Percentiles rank a stretch among this genome's conserved stretches.
Conservation (phyloP, 495 filamentous ascomycete species). For the Daldinia caldariorum region DNA sequence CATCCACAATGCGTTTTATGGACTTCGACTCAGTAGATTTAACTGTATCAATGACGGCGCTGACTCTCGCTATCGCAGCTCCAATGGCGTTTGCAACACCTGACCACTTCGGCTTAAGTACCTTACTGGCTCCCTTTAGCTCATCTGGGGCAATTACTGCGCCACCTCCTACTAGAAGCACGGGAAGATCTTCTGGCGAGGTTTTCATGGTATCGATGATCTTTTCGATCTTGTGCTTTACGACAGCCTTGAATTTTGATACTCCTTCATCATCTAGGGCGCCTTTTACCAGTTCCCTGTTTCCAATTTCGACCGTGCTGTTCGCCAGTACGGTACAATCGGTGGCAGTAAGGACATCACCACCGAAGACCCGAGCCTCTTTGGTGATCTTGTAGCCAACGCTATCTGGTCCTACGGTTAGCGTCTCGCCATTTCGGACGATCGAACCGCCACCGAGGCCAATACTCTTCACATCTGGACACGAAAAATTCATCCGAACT, state of each 20-base stretch:
- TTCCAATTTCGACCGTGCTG: conserved; percentile 51
- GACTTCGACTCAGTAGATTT: conserved; percentile 47
- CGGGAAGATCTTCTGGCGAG: conserved; percentile 56
- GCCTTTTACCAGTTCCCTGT: conserved; percentile 43
- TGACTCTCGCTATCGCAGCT: conserved; percentile 54
- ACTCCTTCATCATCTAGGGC: conserved; percentile 43
- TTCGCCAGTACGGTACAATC: conserved; percentile 58
- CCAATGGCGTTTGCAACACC: conserved; percentile 68
- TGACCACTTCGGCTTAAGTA: conserved; percentile 53
- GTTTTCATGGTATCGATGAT: conserved; percentile 63
- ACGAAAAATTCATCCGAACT: conserved; percentile 63
- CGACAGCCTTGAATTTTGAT: conserved; percentile 47
- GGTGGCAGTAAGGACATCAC: conserved; percentile 60
- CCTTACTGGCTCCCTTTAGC: conserved; percentile 49
- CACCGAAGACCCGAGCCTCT: conserved; percentile 63
- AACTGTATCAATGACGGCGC: conserved; percentile 52
- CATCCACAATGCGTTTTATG: conserved; percentile 44
- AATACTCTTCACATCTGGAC: conserved; percentile 63
- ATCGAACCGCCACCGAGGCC: conserved; percentile 65
- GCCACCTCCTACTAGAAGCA: conserved; percentile 61
- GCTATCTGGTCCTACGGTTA: conserved; percentile 64
- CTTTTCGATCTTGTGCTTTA: conserved; percentile 55
- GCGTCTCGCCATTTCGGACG: conserved; percentile 51
- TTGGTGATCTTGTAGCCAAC: conserved; percentile 63
- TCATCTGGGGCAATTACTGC: conserved; percentile 51